Base-by-base conservation (phyloP, 2,329 filamentous ascomycete species). In the Colletotrichum sp. region DNA sequence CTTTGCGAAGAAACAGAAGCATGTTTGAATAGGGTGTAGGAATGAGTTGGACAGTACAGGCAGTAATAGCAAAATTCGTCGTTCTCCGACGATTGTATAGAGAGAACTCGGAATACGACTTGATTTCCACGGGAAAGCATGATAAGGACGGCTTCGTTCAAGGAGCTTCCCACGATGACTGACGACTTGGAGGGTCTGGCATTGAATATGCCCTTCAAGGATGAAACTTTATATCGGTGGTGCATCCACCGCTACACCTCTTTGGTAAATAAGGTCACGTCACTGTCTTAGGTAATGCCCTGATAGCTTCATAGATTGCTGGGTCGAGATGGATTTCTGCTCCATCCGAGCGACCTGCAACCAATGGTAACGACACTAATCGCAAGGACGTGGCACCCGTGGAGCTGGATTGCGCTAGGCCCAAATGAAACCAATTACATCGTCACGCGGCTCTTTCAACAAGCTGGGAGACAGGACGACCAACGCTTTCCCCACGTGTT, bases 401-500 rank as follows among this genome's bases (percentile, higher is more conserved):
- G 65, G 65, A 65, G 21, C 74, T 63, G 64, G 70, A 76, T 74
- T 73, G 66, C 74, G 74, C 74, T 76, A 76, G 73, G 57, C 74
- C 65, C 48, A 74, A 75, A 74, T 76, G 74, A 76, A 76, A 69
- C 74, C 74, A 69, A 64, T 60, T 73, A 66, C 36, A 69, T 76
- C 64, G 74, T 76, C 74, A 76, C 74, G 74, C 59, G 74, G 74
- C 55, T 74, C 65, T 57, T 59, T 74, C 34, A 66, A 60, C 70
- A 76, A 69, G 74, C 34, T 76, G 59, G 74, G 59, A 74, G 61
- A 77, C 65, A 74, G 74, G 70, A 52, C 52, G 65, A 72, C 75
- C 75, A 77, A 77, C 69, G 69, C 72, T 77, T 76, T 52, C 65
- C 75, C 68, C 75, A 77, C 75, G 75, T 77, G 75, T 55, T 72